These are phyloP conservation scores for Leishmania lainsoni DNA, from an alignment of 208 protist species.

Conservation along the genomic window DNA sequence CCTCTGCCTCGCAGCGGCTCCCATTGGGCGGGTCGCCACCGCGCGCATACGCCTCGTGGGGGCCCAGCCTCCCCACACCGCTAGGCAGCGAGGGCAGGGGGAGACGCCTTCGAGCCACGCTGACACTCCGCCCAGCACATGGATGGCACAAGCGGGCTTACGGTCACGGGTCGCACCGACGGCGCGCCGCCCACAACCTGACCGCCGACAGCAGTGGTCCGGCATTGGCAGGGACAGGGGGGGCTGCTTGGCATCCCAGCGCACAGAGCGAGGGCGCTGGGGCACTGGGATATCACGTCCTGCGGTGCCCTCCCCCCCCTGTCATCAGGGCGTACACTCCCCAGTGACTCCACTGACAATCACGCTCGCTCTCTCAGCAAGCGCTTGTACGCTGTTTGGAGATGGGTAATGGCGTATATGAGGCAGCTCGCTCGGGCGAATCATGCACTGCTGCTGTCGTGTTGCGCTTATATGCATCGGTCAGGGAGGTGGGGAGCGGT, in stretches of 20 bases:
- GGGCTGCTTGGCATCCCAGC: too few relatives aligned
- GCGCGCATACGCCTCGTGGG: neutral
- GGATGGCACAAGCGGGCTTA: neutral
- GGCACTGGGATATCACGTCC: neutral
- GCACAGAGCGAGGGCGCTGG: neutral
- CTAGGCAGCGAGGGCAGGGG: neutral
- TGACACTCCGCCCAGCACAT: neutral
- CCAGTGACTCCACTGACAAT: neutral
- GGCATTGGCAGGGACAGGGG: neutral
- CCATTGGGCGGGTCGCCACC: neutral
- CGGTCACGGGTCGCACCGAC: neutral
- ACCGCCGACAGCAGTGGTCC: neutral
- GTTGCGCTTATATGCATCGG: neutral
- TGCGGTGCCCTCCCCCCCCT: neutral
- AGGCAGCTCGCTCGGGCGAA: neutral
- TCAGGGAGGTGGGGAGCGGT: neutral
- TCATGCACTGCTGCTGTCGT: neutral
- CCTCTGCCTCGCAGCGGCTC: neutral
- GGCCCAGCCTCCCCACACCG: neutral
- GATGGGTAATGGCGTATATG: constrained; percentile 15
- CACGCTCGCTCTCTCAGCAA: neutral
- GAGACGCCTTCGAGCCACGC: neutral
- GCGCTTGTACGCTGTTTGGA: constrained; percentile 9
- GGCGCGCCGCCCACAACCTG: neutral
- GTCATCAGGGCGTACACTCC: neutral